A percentile compares a stretch with the other conserved stretches of the same genome.
These are phyloP conservation scores for Solanum lignicaule DNA, from an alignment of 257 asterid genomes.

Conservation along the genomic window DNA sequence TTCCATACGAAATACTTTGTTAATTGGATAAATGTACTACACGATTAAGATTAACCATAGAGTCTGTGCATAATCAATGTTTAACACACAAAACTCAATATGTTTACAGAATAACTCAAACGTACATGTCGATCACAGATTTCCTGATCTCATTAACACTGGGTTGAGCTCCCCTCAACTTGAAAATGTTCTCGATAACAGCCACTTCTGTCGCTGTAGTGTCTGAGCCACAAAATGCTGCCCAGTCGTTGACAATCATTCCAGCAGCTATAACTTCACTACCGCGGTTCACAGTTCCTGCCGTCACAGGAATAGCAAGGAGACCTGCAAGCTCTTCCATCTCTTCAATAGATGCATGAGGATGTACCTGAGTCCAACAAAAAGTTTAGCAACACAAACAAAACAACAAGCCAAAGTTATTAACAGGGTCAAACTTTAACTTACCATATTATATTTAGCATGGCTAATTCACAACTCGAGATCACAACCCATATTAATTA, in stretches of 20 bases:
- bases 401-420: no score
- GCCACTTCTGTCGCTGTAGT: conserved; percentile 89
- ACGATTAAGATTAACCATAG: no score
- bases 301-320: conserved; percentile 71
- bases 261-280: conserved; percentile 77
- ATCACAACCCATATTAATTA: neutral
- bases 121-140: conserved; percentile 63
- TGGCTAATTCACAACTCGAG: neutral
- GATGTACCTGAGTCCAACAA: conserved; percentile 67
- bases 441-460: neutral
- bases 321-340: conserved; percentile 70
- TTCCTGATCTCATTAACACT: conserved; percentile 75
- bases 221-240: conserved; percentile 80
- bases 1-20: no score
- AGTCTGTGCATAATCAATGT: no score
- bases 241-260: conserved; percentile 72
- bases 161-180: conserved; percentile 78
- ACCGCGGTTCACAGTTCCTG: conserved; percentile 83
- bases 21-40: no score
- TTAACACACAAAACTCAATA: neutral
- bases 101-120: neutral
- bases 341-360: conserved; percentile 80
- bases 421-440: neutral
- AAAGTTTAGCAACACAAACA: no score
- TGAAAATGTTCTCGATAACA: conserved; percentile 61